Base-by-base conservation (phyloP, 164 flowering plant species). In the Vitis amurensis region DNA sequence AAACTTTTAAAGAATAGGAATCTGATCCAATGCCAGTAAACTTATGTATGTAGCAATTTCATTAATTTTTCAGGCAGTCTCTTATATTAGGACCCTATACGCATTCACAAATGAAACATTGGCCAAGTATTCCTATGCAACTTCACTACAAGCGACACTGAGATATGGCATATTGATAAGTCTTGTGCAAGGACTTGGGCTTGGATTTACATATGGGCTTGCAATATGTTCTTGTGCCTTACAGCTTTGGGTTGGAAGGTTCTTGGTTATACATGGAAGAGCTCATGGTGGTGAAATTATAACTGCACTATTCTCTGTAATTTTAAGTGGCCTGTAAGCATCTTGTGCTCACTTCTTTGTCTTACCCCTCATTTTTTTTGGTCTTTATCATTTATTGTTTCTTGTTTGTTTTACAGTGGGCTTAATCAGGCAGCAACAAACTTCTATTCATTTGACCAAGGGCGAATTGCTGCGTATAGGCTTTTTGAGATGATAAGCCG, bases 141-240 rank as follows among this genome's bases (percentile, higher is more conserved):
- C 96, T 70, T 93, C 99, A 19, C 90, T 95, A 37, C 98, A 95
- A 88, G 98, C 98, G 63, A 93, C 99, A 12, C 74, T 95, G 57
- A 87, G 98, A 86, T 93, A 91, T 80, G 99, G 99, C 57, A 93
- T 95, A 80, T 66, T 91, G 81, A 95, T 95, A 71, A 93, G 99
- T 79, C 97, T 95, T 70, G 99, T 95, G 72, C 99, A 95, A 90
- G 99, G 99, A 23, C 97, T 95, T 84, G 99, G 99, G 12, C 98
- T 95, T 80, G 99, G 99, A 71, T 95, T 95, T 78, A 95, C 99
- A n/a, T 95, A 95, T 84, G 99, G 99, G 50, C 97, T 95, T 78
- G 99, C 98, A 17, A 95, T 95, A 70, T 95, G 99, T 82, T 95
- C 99, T 61, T 95, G 99, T 81, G 97, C 99, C 55, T 79, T 95